Percentiles rank a stretch among this genome's conserved stretches.
phyloP scores from a whole-genome alignment of 306 rosid species.

The Citrullus amarus region DNA sequence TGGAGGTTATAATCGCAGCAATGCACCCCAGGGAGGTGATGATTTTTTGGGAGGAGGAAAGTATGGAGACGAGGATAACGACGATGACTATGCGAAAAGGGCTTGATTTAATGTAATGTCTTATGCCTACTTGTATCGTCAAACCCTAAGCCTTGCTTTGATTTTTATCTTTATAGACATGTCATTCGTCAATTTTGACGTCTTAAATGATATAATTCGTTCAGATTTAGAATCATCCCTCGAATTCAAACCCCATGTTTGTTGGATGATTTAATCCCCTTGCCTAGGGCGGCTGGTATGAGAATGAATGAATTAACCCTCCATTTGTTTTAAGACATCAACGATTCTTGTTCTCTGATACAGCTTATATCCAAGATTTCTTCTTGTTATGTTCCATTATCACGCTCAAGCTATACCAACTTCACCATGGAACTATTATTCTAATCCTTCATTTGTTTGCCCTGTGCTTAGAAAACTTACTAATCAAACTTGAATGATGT shows the following conservation, averaged over 20 bases:
- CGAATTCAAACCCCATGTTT: not conserved
- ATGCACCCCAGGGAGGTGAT: slow-evolving; percentile 7
- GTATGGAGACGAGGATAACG: not conserved
- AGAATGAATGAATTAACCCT: not conserved
- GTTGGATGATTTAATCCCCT: not conserved
- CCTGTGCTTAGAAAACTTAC: not conserved
- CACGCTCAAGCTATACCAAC: too few relatives aligned
- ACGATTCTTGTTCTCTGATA: too few relatives aligned
- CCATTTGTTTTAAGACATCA: too few relatives aligned
- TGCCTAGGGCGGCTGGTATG: too few relatives aligned
- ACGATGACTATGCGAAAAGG: slow-evolving; percentile 36
- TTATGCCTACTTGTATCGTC: not conserved
- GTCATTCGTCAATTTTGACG: not conserved
- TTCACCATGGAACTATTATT: too few relatives aligned
- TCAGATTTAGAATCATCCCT: not conserved
- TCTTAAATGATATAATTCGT: not conserved
- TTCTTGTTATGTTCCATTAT: too few relatives aligned
- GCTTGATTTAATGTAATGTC: slow-evolving; percentile 8
- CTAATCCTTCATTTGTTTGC: too few relatives aligned
- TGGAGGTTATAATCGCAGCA: not conserved
- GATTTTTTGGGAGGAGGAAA: not conserved
- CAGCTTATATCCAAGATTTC: too few relatives aligned
- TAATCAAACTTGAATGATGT: slow-evolving; percentile 10
- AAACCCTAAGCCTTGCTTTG: not conserved
- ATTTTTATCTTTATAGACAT: not conserved